These are phyloP conservation scores for Camelina laxa DNA, from an alignment of 345 rosid species.

Conservation along the genomic window DNA sequence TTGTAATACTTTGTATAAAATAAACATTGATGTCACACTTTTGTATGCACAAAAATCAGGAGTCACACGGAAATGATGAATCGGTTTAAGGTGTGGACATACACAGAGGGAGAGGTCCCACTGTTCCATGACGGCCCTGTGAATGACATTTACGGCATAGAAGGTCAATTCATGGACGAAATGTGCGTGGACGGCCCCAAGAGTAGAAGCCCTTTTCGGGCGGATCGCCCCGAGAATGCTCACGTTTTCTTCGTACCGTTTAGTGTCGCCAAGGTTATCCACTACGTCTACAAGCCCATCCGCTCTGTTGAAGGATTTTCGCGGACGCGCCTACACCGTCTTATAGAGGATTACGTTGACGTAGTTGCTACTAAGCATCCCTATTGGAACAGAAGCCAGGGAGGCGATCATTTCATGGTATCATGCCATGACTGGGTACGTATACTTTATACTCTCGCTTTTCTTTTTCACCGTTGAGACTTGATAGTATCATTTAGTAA, in stretches of 20 bases:
- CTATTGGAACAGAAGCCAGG: slow-evolving; percentile 62
- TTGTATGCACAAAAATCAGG: slow-evolving; percentile 47
- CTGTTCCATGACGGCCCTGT: slow-evolving; percentile 67
- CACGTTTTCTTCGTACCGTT: slow-evolving; percentile 62
- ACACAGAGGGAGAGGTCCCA: slow-evolving; percentile 72
- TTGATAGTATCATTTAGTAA: background rate
- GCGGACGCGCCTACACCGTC: slow-evolving; percentile 54
- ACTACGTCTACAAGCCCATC: slow-evolving; percentile 59
- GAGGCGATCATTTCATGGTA: slow-evolving; percentile 71
- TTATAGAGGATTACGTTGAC: slow-evolving; percentile 58
- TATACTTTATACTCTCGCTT: background rate
- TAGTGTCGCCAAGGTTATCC: slow-evolving; percentile 57
- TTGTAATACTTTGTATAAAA: background rate
- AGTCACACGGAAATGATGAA: slow-evolving; percentile 75
- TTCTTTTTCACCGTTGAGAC: background rate
- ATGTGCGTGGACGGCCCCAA: slow-evolving; percentile 48
- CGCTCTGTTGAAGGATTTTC: slow-evolving; percentile 45
- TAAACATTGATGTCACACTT: slow-evolving; percentile 29
- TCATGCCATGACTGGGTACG: slow-evolving; percentile 85
- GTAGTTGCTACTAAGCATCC: slow-evolving; percentile 50
- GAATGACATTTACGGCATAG: slow-evolving; percentile 62
- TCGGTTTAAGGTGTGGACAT: slow-evolving; percentile 68
- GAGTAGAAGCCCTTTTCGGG: slow-evolving; percentile 44
- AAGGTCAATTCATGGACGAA: slow-evolving; percentile 77
- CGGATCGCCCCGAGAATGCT: slow-evolving; percentile 55